These are phyloP conservation scores for Mortierella sp. DNA, from an alignment of 371 early-diverging fungal species.

Conservation along the genomic window DNA sequence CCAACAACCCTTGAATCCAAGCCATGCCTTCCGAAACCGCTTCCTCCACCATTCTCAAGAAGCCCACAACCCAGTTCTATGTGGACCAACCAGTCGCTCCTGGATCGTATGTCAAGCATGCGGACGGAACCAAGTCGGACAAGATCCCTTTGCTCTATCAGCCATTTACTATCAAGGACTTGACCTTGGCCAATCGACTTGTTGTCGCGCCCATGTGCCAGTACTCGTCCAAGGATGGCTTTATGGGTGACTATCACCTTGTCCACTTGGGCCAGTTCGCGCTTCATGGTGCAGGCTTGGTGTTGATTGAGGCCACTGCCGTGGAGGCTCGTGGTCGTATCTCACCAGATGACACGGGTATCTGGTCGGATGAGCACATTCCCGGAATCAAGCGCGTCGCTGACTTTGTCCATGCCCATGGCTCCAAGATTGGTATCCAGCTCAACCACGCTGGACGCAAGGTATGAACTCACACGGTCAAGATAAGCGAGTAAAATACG, in stretches of 20 bases:
- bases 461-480: conserved; percentile 23
- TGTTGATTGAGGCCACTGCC: conserved; percentile 85
- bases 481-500: neutral
- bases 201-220: conserved; percentile 87
- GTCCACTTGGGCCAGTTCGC: conserved; percentile 81
- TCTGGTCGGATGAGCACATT: conserved; percentile 88
- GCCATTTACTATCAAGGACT: conserved; percentile 70
- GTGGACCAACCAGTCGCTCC: no score
- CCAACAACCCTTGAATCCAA: no score
- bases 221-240: conserved; percentile 70
- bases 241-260: conserved; percentile 71
- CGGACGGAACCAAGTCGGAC: no score
- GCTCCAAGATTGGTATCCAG: conserved; percentile 78
- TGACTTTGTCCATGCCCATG: conserved; percentile 72
- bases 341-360: conserved; percentile 77
- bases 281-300: conserved; percentile 77
- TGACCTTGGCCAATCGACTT: conserved; percentile 79
- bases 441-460: conserved; percentile 89
- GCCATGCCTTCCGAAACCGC: no score
- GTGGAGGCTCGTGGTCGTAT: conserved; percentile 84
- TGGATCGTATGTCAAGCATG: no score
- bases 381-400: conserved; percentile 69
- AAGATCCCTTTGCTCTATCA: conserved; percentile 62
- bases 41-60: no score
- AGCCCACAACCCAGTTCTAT: no score